Evolutionary conservation across 1,139 yeast species (phyloP), one percentile per base, ranked within the genome.

Genomic region (Blastobotrys malaysiensis): DNA sequence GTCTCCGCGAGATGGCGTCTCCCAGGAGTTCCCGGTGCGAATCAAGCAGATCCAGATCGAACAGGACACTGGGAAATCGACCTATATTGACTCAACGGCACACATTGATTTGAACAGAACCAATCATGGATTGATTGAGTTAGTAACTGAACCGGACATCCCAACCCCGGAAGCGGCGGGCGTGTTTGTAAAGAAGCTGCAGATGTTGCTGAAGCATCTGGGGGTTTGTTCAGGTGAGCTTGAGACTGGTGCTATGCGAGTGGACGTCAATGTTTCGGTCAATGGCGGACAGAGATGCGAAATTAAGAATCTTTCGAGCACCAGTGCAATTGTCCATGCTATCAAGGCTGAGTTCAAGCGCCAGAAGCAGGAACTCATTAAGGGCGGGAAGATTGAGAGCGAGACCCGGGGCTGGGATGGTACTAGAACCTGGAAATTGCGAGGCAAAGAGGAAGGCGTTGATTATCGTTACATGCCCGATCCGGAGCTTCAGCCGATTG

Each of bases 401-500:
- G 96, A 91, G 65, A 95, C 99, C 0, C 77, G 98, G 63, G 95
- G 96, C 14, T 93, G 97, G 97, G 84, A 85, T 65, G 97, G 97
- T 1, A 69, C 67, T 9, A 63, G 68, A 4, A 91, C 98, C 0
- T 76, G 78, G 51, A 77, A 80, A 51, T 70, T 85, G 52, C 79
- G 99, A 67, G 75, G 80, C 2, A 93, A 95, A 65, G 98, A 91
- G 67, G 81, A 82, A 50, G 80, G 89, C 0, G 79, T 88, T 5
- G 99, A 93, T 68, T 93, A 93, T 69, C 75, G 98, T 64, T 93
- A 90, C 67, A 86, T 93, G 77, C 97, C 98, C 0, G 99, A 93
- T 66, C 88, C 96, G 1, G 99, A 95, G 66, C 72, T 93, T 21
- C 90, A 95, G 0, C 71, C 73, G 0, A 72, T 91, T 3, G 21